Base-by-base conservation (phyloP, 2,329 filamentous ascomycete species). In the Colletotrichum sp. region DNA sequence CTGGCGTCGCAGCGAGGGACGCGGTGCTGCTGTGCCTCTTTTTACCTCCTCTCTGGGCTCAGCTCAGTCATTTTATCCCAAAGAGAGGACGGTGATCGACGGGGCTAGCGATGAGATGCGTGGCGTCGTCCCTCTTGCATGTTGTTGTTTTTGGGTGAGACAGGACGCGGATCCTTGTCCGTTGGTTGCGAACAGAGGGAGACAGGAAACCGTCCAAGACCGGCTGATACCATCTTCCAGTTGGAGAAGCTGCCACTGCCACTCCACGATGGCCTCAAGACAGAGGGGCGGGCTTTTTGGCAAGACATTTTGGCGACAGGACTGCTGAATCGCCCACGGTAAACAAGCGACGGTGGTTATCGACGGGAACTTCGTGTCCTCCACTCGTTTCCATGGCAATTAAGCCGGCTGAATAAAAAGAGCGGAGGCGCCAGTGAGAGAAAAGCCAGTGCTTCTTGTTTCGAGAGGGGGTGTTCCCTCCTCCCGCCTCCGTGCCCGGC, bases 331-430 rank as follows among this genome's bases (percentile, higher is more conserved):
- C 55, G 68, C 34, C 36, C 22, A 32, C 22, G 9, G 28, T 44
- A 64, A 68, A 64, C 70, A 69, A 65, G 28, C 8, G 16, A 27
- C 5, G 25, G 61, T n/a, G 39, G 32, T n/a, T 39, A 63, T 57
- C 36, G n/a, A 6, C 36, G 30, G 57, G 39, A 34, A 44, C 44
- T 36, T 25, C 39, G 28, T 28, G 28, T 27, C 70, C 61, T 44
- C 48, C 73, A 68, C 34, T 32, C 30, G 74, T 76, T 76, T 67
- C 69, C 74, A 66, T 76, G 74, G 74, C 64, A 66, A 76, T 76
- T 61, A 66, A 36, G 16, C 25, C 16, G 44, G 16, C 28, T 22
- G 60, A 34, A 68, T 61, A 30, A 61, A 59, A 61, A 69, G 30
- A 63, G 55, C 71, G 55, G 64, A 73, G 73, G 57, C 57, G 68